Evolutionary conservation across 2,329 filamentous ascomycete species (phyloP).

Genomic region (Rutstroemia sp.): DNA sequence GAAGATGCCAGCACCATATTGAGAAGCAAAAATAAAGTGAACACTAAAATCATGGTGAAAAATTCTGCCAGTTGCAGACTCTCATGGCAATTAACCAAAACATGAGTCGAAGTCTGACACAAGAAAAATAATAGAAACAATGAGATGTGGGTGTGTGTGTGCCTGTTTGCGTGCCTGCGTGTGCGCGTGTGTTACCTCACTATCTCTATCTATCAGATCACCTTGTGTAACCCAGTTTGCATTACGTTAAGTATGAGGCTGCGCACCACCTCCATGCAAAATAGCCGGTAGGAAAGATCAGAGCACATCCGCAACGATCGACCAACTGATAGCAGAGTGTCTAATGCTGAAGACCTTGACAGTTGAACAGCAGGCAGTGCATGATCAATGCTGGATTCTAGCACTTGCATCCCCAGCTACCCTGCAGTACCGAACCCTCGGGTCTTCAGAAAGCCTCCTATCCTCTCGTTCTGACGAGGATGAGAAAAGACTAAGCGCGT

Average conservation of each 20-base stretch:
- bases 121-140: not conserved
- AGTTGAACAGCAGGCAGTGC: no score
- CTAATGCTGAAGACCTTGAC: no score
- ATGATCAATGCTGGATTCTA: not conserved
- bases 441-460: not conserved
- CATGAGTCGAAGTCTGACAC: not conserved
- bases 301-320: not conserved
- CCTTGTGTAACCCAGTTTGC: not conserved
- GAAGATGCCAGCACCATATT: slow-evolving; percentile 1
- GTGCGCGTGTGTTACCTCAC: not conserved
- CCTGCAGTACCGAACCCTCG: not conserved
- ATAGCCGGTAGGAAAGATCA: not conserved
- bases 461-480: not conserved
- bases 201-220: not conserved
- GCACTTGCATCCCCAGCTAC: not conserved
- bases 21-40: not conserved
- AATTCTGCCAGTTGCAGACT: not conserved
- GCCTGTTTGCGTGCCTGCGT: no score
- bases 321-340: not conserved
- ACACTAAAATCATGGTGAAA: not conserved
- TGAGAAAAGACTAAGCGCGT: not conserved
- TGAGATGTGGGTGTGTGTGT: not conserved
- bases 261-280: not conserved
- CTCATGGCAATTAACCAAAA: not conserved
- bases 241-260: not conserved